A percentile compares a stretch with the other conserved stretches of the same genome.
These are phyloP conservation scores for Tuber borchii DNA, from an alignment of 495 filamentous ascomycete genomes.

Conservation along the genomic window DNA sequence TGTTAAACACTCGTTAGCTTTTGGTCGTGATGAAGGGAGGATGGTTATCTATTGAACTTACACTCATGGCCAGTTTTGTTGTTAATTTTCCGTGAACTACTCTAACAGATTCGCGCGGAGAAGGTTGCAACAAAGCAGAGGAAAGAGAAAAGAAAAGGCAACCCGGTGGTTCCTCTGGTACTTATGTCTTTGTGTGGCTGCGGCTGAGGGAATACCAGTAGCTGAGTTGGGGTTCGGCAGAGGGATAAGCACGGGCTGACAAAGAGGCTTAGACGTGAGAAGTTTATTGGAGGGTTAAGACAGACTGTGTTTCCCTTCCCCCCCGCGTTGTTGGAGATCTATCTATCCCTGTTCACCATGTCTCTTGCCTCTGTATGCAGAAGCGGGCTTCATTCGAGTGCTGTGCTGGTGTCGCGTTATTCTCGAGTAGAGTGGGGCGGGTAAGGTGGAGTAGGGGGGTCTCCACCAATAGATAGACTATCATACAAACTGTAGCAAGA, in stretches of 20 bases:
- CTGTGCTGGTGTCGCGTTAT: not conserved
- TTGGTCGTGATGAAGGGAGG: conserved; percentile 17
- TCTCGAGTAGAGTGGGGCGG: not conserved
- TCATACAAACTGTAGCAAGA: not conserved
- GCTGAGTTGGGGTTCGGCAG: conserved; percentile 23
- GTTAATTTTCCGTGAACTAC: conserved; percentile 10
- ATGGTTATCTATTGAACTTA: not conserved
- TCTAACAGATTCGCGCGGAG: conserved; percentile 7
- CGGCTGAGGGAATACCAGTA: conserved; percentile 22
- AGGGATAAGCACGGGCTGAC: conserved; percentile 20
- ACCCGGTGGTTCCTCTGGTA: conserved; percentile 13
- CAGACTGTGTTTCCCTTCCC: not conserved
- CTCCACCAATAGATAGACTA: not conserved
- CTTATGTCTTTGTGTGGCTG: conserved; percentile 22
- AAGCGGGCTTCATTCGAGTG: not conserved
- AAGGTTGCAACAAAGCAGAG: conserved; percentile 4
- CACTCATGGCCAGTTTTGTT: conserved; percentile 13
- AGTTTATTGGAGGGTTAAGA: not conserved
- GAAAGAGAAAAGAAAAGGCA: not conserved
- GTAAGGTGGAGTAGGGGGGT: not conserved
- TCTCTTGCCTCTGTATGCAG: not conserved
- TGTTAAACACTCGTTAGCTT: conserved; percentile 9
- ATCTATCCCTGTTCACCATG: not conserved
- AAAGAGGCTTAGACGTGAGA: conserved; percentile 25
- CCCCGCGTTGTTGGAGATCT: not conserved